Evolutionary conservation across 371 early-diverging fungal genomes (phyloP), one percentile per base, ranked within the genome.

Genomic region (Lichtheimia ramosa): DNA sequence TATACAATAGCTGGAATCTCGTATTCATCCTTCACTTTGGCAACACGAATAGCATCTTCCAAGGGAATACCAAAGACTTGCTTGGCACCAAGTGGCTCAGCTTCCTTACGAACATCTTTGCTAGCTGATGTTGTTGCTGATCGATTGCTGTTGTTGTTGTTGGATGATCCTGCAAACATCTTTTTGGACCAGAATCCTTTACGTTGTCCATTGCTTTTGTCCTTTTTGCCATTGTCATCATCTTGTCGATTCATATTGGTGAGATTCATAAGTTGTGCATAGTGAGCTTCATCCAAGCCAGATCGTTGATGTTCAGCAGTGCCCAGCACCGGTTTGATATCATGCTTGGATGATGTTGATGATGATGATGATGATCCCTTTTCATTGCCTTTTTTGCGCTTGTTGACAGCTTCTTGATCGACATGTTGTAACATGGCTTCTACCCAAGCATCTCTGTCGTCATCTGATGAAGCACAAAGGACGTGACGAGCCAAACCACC

Each of bases 1-100:
- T 91, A 94, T 3, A 96, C 90, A 25, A 97, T 90, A 0, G 96
- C 89, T 4, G 98, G 98, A 8, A 97, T 71, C 25, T 89, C 87
- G 60, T 90, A 88, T 14, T 83, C 83, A 25, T 91, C 93, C 27
- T 83, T 83, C 15, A 90, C 73, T 28, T 77, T 75, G 2, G 89
- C 83, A 20, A 82, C 67, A 18, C 75, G 73, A 15, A 89, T 84
- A 0, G 88, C 91, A 16, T 75, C 75, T 63, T 90, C 87, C 49
- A 93, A 71, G 2, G 89, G 71, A 7, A 86, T 79, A 1, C 91
- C 92, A 81, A 93, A 93, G 8, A 93, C 83, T 24, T 84, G 86
- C 1, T 76, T 83, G 21, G 64, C 49, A 0, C 69, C 43, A 41
- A 58, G 61, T 53, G 56, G 43, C 16, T 65, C 54, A 56, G 51